Base-by-base conservation (phyloP, 306 rosid genomes). In the Trichosanthes cucumerina region DNA sequence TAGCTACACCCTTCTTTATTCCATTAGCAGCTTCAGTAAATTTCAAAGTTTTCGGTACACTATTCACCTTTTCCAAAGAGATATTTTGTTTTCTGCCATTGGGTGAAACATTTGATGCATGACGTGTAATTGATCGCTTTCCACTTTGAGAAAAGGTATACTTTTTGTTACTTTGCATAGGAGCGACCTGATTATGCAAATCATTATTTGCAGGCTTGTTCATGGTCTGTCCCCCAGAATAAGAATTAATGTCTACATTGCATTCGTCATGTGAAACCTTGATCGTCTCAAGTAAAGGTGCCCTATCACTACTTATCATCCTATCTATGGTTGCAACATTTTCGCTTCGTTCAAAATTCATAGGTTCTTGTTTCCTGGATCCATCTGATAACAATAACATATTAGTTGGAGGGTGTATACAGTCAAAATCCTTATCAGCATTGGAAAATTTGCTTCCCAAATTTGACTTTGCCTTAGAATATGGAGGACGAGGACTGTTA, bases 31-130 rank as follows among this genome's bases (percentile, higher is more conserved):
- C 73, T 84, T 76, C 79, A 39, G 44, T 71, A 2, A 43, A 72
- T 65, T 15, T 47, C 21, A 53, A 50, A 49, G 15, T 44, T 49
- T 19, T 65, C 19, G 38, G 43, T 39, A 38, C 52, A 70, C 79
- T 81, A 75, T 87, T 77, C 52, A 81, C 81, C 78, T 79, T 80
- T 60, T 79, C 77, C 81, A 60, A 9, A 13, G 24, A 53, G 24
- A 21, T 1, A 58, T 46, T 79, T 23, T 39, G 31, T 18, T 33
- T 23, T n/a, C 63, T 60, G 47, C 62, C 58, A 69, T 76, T 60
- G 78, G 73, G 54, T 31, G 72, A 44, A 53, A 13, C 54, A 57
- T 58, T 24, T 26, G 34, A 76, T 31, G 23, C 65, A 56, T 5
- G 34, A 31, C 9, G 62, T 15, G 24, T 53, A n/a, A 49, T 71